Base-by-base conservation (phyloP, 495 filamentous ascomycete genomes). In the Aspergillus sparsus region DNA sequence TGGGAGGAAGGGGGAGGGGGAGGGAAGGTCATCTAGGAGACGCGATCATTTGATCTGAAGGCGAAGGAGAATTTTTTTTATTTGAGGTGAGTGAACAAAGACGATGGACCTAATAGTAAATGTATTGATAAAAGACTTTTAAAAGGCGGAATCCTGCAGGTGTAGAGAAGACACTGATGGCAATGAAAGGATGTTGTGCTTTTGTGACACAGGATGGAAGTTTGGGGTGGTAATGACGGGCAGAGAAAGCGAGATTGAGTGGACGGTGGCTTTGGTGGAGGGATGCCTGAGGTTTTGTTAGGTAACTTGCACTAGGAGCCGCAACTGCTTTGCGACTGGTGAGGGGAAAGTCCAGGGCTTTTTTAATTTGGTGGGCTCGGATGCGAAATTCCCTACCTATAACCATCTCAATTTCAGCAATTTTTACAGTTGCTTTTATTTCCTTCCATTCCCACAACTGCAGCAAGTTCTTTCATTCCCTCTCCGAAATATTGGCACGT, bases 1-100 rank as follows among this genome's bases (percentile, higher is more conserved):
- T 82, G 80, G 75, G 81, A 77, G 77, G 78, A 79, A 81, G 81
- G 80, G 73, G 78, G 77, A 78, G 82, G 80, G 76, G 81, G 77
- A 80, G 80, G 81, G 77, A 81, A 82, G 80, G 76, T 85, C 83
- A 85, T 85, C 81, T 83, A 84, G 80, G 81, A 82, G 80, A 80
- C 75, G 74, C 77, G 74, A 81, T 79, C 81, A 83, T 83, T 82
- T 80, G 81, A 79, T 77, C 74, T 75, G 71, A 68, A 63, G 68
- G 68, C 68, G 70, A 72, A 66, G 58, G 73, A 77, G 72, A 77
- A 72, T 75, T 68, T 76, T 77, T 68, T 54, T 68, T 65, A 58
- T 64, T 62, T 61, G 67, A 58, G 62, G 70, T 60, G 61, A 65
- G 68, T 47, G 16, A 55, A 52, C 69, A 57, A 51, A 60, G 34